phyloP scores from a whole-genome alignment of 192 early-diverging fungal species.

The Linnemannia exigua region DNA sequence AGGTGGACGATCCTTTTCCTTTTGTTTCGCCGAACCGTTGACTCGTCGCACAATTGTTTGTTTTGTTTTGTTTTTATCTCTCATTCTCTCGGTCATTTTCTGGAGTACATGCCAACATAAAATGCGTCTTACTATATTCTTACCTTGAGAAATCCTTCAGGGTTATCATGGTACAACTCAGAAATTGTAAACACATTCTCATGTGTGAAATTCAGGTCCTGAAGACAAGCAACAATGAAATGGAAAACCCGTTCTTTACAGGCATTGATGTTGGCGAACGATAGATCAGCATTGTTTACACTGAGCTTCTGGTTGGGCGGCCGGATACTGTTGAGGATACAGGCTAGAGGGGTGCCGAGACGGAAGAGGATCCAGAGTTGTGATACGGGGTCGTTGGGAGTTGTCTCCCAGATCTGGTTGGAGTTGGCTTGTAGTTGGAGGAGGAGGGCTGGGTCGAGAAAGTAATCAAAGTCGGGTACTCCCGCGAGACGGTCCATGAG shows the following conservation, averaged over 20 bases:
- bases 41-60: background rate
- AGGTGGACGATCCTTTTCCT: background rate
- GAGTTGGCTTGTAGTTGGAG: constrained; percentile 52
- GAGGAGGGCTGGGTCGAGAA: constrained; percentile 63
- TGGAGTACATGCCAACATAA: background rate
- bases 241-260: constrained; percentile 89
- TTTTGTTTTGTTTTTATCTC: background rate
- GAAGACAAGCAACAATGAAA: constrained; percentile 89
- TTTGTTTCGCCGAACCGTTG: background rate
- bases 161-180: constrained; percentile 94
- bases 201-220: constrained; percentile 77
- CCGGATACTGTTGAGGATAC: constrained; percentile 78
- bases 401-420: constrained; percentile 11
- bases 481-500: constrained; percentile 77
- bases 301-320: constrained; percentile 68
- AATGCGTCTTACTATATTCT: background rate
- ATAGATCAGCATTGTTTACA: constrained; percentile 60
- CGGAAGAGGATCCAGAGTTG: constrained; percentile 81
- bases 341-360: constrained; percentile 76
- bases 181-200: constrained; percentile 88
- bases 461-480: constrained; percentile 80
- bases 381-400: constrained; percentile 72
- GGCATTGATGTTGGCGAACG: constrained; percentile 66
- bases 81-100: background rate
- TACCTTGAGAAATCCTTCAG: constrained; percentile 97